Evolutionary conservation across 2,329 filamentous ascomycete species (phyloP).

Genomic region (Cryphonectria carpinicola): DNA sequence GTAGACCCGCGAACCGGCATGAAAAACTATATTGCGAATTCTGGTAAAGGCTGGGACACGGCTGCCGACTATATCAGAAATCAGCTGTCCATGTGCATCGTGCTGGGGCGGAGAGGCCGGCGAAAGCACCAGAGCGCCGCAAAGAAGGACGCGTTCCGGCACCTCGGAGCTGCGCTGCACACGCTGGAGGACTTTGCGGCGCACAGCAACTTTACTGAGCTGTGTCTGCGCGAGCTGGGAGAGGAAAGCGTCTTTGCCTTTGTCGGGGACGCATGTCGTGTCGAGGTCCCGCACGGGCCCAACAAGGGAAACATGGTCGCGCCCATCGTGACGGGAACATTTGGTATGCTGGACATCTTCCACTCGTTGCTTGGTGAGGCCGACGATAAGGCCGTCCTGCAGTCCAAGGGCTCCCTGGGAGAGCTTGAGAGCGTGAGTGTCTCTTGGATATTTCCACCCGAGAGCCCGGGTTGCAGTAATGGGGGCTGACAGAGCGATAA

Average conservation of each 20-base stretch:
- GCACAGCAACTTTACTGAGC: constrained; percentile 59
- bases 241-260: constrained; percentile 56
- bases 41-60: constrained; percentile 35
- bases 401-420: constrained; percentile 37
- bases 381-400: constrained; percentile 38
- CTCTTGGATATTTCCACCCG: too few species aligned
- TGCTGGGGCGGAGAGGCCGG: constrained; percentile 33
- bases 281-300: constrained; percentile 35
- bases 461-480: too few species aligned
- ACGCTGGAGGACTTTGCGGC: constrained; percentile 59
- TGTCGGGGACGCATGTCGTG: constrained; percentile 46
- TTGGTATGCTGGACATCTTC: constrained; percentile 46
- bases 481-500: background rate
- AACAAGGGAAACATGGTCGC: constrained; percentile 47
- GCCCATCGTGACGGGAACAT: constrained; percentile 58
- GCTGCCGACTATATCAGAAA: constrained; percentile 37
- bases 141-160: constrained; percentile 35
- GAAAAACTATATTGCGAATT: constrained; percentile 40
- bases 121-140: constrained; percentile 29
- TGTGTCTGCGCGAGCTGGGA: constrained; percentile 55
- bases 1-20: constrained; percentile 38
- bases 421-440: constrained; percentile 32
- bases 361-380: constrained; percentile 39
- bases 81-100: constrained; percentile 35
- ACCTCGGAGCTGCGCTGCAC: constrained; percentile 55